Evolutionary conservation across 129 eudicot genomes (phyloP).

Genomic region (Silybum marianum): DNA sequence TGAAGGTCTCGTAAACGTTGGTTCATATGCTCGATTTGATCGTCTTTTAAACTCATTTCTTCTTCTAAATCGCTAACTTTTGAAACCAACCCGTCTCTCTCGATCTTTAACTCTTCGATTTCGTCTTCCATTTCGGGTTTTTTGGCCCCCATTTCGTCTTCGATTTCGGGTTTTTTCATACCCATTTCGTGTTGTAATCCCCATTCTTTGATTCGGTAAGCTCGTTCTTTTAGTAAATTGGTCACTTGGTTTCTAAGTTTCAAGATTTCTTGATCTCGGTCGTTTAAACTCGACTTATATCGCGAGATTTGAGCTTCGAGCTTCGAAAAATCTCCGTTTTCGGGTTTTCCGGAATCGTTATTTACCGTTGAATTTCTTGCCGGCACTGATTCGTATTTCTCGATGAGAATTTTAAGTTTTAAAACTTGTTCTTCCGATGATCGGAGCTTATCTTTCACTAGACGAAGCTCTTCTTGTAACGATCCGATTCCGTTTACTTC

Average conservation of each 20-base stretch:
- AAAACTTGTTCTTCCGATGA: slow-evolving; percentile 56
- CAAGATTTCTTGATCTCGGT: slow-evolving; percentile 59
- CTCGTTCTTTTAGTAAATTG: slow-evolving; percentile 43
- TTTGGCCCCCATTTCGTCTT: slow-evolving; percentile 45
- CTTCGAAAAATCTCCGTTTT: background rate
- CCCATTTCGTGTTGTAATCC: slow-evolving; percentile 30
- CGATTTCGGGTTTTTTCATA: slow-evolving; percentile 43
- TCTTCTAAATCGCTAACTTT: slow-evolving; percentile 35
- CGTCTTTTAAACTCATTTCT: slow-evolving; percentile 50
- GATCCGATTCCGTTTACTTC: slow-evolving; percentile 38
- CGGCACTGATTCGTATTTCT: slow-evolving; percentile 32
- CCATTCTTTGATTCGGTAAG: slow-evolving; percentile 51
- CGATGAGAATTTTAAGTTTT: slow-evolving; percentile 45
- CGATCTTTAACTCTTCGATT: slow-evolving; percentile 48
- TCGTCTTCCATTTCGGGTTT: slow-evolving; percentile 54
- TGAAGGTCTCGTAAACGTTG: slow-evolving; percentile 54
- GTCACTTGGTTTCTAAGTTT: slow-evolving; percentile 48
- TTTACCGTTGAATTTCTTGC: background rate
- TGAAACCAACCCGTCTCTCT: slow-evolving; percentile 32
- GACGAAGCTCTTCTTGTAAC: slow-evolving; percentile 55
- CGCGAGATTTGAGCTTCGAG: slow-evolving; percentile 20
- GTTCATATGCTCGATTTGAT: slow-evolving; percentile 45
- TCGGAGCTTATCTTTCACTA: slow-evolving; percentile 52
- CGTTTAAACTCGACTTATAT: slow-evolving; percentile 29
- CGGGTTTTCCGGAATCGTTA: background rate